Evolutionary conservation across 768 basidiomycete species (phyloP), one percentile per base, ranked within the genome.

Genomic region (Lactarius akahatsu): DNA sequence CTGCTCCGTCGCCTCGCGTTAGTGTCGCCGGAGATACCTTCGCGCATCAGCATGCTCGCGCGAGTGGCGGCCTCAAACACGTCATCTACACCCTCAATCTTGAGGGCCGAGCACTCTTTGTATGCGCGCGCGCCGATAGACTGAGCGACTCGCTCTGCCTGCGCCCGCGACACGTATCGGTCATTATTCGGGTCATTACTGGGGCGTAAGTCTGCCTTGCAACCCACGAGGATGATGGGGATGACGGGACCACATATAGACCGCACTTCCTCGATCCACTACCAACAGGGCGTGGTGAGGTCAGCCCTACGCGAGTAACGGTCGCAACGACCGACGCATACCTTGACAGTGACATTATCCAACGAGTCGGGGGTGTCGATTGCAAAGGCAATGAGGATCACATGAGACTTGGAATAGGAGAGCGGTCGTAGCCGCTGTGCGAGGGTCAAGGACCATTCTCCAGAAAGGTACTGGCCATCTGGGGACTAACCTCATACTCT

Each of bases 241-340:
- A 98, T 91, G 34, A 84, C 84, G 40, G 90, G 83, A 0, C 97
- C 97, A 77, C 97, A 98, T 73, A 98, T 96, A n/a, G 83, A 88
- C 64, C 96, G 88, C 15, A 98, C 97, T 80, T 98, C 97, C 77
- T 96, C 94, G 76, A 94, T 97, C 97, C 97, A 98, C 94, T 97
- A 72, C 55, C 26, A 13, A 32, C 23, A 16, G n/a, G 38, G 28
- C 34, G 15, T 34, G 18, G 62, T 41, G 13, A 26, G 55, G 38
- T 58, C 16, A 52, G 58, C 43, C 15, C 34, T 6, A 30, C 28
- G 36, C 38, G 18, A 38, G 30, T 13, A n/a, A 56, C 15, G 20
- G 50, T 10, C 18, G 34, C 26, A 36, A 26, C 8, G 30, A 62
- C 23, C 47, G 23, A 15, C 1, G 64, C 80, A 63, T 73, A 90